These are phyloP conservation scores for Zymoseptoria tritici DNA, from an alignment of 2,329 filamentous ascomycete genomes.

Conservation along the genomic window DNA sequence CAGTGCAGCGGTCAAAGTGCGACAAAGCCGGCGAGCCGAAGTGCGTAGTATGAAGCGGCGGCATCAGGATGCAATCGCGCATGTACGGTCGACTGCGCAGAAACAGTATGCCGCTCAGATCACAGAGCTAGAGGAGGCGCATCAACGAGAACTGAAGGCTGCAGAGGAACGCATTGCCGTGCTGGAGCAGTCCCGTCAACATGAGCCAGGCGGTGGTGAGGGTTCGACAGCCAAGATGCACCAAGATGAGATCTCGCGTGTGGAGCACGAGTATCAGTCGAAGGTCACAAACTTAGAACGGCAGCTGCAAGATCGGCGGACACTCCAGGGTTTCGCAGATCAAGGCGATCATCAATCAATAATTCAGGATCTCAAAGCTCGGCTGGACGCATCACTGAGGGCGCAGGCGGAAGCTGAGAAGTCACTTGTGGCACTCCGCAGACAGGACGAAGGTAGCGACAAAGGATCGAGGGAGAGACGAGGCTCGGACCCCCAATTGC, in stretches of 20 bases:
- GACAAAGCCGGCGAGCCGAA: slow-evolving; percentile 15
- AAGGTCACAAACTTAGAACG: slow-evolving; percentile 10
- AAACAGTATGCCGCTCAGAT: slow-evolving; percentile 13
- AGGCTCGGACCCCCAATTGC: slow-evolving; percentile 6
- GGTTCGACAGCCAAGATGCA: slow-evolving; percentile 7
- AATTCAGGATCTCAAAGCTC: slow-evolving; percentile 17
- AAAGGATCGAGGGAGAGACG: slow-evolving; percentile 14
- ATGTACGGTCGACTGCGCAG: slow-evolving; percentile 16
- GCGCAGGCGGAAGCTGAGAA: slow-evolving; percentile 22
- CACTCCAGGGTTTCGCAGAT: slow-evolving; percentile 5
- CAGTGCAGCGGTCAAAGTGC: slow-evolving; percentile 14
- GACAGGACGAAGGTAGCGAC: slow-evolving; percentile 15
- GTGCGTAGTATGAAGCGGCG: slow-evolving; percentile 17
- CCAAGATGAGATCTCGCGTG: slow-evolving; percentile 9
- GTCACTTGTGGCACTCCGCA: slow-evolving; percentile 13
- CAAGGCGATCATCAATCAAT: slow-evolving; percentile 11
- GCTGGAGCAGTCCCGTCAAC: slow-evolving; percentile 3
- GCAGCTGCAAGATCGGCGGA: slow-evolving; percentile 9
- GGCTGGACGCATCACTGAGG: slow-evolving; percentile 21
- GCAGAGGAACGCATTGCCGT: slow-evolving; percentile 9
- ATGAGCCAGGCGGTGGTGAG: slow-evolving; percentile 4
- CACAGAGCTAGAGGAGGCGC: slow-evolving; percentile 16
- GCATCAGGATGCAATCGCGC: slow-evolving; percentile 21
- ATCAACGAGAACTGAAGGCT: slow-evolving; percentile 15
- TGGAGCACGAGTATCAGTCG: slow-evolving; percentile 8